phyloP scores from a whole-genome alignment of 768 basidiomycete genomes.

The Termitomyces sp. region DNA sequence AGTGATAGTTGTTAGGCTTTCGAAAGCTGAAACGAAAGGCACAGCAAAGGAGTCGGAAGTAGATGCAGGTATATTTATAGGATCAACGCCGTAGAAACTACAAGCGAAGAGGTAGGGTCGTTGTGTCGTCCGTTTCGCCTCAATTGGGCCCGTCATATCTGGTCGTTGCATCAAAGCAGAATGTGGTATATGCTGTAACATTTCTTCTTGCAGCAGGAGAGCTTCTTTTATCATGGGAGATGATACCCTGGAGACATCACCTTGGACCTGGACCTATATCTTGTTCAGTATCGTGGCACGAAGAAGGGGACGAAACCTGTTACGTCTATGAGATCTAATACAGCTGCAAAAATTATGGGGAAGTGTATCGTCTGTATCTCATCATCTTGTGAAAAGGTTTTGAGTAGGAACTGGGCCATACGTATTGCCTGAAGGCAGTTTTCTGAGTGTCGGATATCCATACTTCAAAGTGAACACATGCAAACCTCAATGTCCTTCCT shows the following conservation, averaged over 20 bases:
- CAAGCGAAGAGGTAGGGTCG: constrained; percentile 53
- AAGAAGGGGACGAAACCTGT: constrained; percentile 14
- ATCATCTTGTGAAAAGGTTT: constrained; percentile 81
- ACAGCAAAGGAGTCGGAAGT: constrained; percentile 23
- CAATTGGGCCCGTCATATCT: constrained; percentile 32
- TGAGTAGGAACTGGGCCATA: constrained; percentile 69
- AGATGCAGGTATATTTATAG: constrained; percentile 14
- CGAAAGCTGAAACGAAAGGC: constrained; percentile 56
- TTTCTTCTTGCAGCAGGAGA: constrained; percentile 47
- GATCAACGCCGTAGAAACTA: constrained; percentile 51
- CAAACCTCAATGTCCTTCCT: constrained; percentile 42
- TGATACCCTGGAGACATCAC: constrained; percentile 27
- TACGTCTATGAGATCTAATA: constrained; percentile 64
- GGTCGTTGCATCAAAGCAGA: constrained; percentile 47
- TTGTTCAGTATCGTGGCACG: neutral
- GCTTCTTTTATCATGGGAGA: constrained; percentile 32
- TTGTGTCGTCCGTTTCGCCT: constrained; percentile 23
- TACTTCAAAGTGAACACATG: neutral
- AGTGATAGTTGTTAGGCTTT: constrained; percentile 46
- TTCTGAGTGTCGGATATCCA: neutral
- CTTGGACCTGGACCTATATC: constrained; percentile 30
- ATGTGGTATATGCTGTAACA: constrained; percentile 46
- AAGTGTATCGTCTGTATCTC: constrained; percentile 79
- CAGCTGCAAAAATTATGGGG: constrained; percentile 69
- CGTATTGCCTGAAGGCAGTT: constrained; percentile 47